Conservation (phyloP, 352 stramenopile genomes). For the Pythium myriotylum region DNA sequence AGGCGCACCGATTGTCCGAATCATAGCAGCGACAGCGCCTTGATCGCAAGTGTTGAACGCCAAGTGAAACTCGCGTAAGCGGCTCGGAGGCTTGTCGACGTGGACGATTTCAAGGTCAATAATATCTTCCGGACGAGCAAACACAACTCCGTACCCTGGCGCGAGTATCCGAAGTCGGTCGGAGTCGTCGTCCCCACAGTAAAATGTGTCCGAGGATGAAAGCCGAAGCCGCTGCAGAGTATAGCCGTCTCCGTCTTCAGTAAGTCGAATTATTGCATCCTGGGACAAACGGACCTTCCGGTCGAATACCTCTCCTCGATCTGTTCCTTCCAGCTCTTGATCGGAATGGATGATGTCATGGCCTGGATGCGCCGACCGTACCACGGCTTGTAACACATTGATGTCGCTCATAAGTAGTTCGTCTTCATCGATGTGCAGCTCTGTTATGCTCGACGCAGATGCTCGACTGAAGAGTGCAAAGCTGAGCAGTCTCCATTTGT, state of each 20-base stretch:
- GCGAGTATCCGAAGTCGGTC: conserved; percentile 12
- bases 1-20: conserved; percentile 4
- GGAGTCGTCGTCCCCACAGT: not conserved
- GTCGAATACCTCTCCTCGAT: not conserved
- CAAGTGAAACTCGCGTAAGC: conserved; percentile 5
- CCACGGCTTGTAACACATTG: not conserved
- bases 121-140: not conserved
- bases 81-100: not conserved
- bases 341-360: not conserved
- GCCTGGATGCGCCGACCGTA: not conserved
- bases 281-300: not conserved
- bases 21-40: conserved; percentile 1
- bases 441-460: conserved; percentile 1
- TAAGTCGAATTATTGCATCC: not conserved
- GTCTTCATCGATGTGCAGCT: conserved; percentile 16
- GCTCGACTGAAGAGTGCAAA: conserved; percentile 12
- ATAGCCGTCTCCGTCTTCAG: not conserved
- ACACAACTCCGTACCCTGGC: conserved; percentile 8
- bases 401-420: not conserved
- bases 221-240: not conserved
- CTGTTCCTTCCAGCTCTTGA: not conserved
- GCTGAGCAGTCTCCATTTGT: conserved; percentile 11
- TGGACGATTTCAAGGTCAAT: not conserved
- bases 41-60: conserved; percentile 19
- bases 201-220: not conserved